Base-by-base conservation (phyloP, 495 filamentous ascomycete genomes). In the Neurospora sp. region DNA sequence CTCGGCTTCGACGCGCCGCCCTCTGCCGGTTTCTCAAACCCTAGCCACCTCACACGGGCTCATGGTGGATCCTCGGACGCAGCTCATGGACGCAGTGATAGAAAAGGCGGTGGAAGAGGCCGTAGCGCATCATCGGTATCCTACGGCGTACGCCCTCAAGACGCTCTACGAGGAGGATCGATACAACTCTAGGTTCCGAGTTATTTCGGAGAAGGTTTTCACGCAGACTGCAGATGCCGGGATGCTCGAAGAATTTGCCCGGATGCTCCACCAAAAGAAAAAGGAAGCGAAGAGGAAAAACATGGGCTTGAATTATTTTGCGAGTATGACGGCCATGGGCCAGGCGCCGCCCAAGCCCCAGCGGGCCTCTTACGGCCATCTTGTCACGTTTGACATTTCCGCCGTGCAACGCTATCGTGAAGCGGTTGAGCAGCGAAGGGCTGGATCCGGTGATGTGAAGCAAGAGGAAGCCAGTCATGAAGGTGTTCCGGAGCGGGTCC, bases 111-210 rank as follows among this genome's bases (percentile, higher is more conserved):
- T 87, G 2, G 82, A 87, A 40, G 83, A 86, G 71, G 86, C 87
- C 20, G 76, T 88, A 39, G 72, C 75, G 53, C 79, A 83, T 73
- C 82, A 78, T 61, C 82, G 85, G 59, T 87, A 85, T 73, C 87
- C 87, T 69, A 88, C 87, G 20, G 86, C 87, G 8, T 88, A 82
- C 79, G 87, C 86, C 53, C 80, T 88, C 72, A 83, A 86, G 66
- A 83, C 84, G 22, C 78, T 87, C 70, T 87, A 86, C 75, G 83
- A 87, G 69, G 87, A 88, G 73, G 78, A 46, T 46, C 42, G 42
- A 20, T n/a, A 85, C 40, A 79, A 86, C 53, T 75, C 76, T 7
- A 76, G 79, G 11, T 85, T 87, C 76, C 77, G 85, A 70, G 79
- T 70, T 74, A 83, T 87, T 79, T 76, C 87, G 42, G 81, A 84